phyloP scores from a whole-genome alignment of 768 basidiomycete species.

The Leucosporidium scottii region DNA sequence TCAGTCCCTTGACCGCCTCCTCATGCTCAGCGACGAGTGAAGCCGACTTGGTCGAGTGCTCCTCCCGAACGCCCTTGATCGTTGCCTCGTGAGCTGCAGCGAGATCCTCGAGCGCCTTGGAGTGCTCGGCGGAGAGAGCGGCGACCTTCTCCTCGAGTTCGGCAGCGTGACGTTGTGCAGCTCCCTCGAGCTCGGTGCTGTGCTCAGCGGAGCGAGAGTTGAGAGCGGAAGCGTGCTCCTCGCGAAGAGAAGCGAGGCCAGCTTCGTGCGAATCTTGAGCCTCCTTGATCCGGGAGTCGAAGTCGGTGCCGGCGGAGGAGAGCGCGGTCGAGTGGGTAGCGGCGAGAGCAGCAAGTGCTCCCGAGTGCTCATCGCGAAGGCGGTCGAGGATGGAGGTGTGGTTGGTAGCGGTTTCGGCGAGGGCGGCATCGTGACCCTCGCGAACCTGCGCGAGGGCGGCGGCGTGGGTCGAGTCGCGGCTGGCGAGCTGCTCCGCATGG shows the following conservation, averaged over 20 bases:
- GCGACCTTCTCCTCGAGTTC: constrained; percentile 12
- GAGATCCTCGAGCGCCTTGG: constrained; percentile 46
- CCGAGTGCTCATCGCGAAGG: constrained; percentile 46
- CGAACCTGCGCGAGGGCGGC: constrained; percentile 41
- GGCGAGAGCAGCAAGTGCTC: constrained; percentile 53
- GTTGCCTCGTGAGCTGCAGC: constrained; percentile 48
- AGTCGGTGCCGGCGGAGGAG: not conserved
- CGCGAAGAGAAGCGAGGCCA: not conserved
- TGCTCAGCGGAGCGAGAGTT: constrained; percentile 62
- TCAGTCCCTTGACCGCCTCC: constrained; percentile 16
- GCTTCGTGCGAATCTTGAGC: too few species aligned
- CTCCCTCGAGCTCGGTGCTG: not conserved
- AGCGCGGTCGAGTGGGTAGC: constrained; percentile 46
- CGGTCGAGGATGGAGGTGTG: constrained; percentile 9
- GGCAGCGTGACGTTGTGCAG: not conserved
- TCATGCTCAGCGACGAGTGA: constrained; percentile 12
- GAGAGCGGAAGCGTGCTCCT: constrained; percentile 41
- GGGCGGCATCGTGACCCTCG: constrained; percentile 43
- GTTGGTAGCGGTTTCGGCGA: constrained; percentile 7
- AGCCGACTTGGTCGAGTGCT: not conserved
- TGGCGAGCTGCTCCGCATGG: constrained; percentile 39
- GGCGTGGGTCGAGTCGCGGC: constrained; percentile 2
- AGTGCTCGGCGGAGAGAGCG: constrained; percentile 53
- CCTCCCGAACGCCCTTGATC: constrained; percentile 39
- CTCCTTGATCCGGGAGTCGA: constrained; percentile 42